phyloP scores from a whole-genome alignment of 331 rosid species.

The Acacia concinna region DNA sequence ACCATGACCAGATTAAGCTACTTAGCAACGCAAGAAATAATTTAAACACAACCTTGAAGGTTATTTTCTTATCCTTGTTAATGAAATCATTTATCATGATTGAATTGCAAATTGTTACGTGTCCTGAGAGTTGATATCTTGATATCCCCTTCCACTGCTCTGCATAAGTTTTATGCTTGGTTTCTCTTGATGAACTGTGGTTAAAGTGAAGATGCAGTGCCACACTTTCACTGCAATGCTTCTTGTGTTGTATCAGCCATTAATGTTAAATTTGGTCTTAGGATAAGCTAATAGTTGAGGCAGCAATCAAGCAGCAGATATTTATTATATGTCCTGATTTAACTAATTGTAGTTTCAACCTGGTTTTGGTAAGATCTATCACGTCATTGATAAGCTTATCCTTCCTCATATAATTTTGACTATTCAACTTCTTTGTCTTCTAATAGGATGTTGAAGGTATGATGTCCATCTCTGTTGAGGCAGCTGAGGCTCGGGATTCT shows the following conservation, averaged over 20 bases:
- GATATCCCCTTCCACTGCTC: slow-evolving; percentile 17
- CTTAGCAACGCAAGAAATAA: slow-evolving; percentile 98
- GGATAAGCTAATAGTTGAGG: slow-evolving; percentile 16
- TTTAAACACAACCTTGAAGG: slow-evolving; percentile 93
- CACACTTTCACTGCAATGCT: slow-evolving; percentile 3
- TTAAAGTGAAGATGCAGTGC: slow-evolving; percentile 19
- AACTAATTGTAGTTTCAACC: slow-evolving; percentile 19
- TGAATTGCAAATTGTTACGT: background rate
- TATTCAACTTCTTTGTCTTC: slow-evolving; percentile 39
- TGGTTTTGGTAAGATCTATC: slow-evolving; percentile 6
- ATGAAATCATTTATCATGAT: slow-evolving; percentile 1
- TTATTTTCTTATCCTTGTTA: slow-evolving; percentile 33
- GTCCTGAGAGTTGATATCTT: slow-evolving; percentile 24
- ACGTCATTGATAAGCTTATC: slow-evolving; percentile 3
- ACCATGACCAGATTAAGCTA: slow-evolving; percentile 97
- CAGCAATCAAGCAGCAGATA: background rate
- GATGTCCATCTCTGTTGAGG: slow-evolving; percentile 99
- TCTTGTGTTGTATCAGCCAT: slow-evolving; percentile 21
- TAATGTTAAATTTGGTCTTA: slow-evolving; percentile 20
- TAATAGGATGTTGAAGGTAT: slow-evolving; percentile 97
- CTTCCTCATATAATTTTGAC: slow-evolving; percentile 32
- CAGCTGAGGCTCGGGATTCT: slow-evolving; percentile 93
- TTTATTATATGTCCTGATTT: slow-evolving; percentile 21
- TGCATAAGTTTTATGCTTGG: slow-evolving; percentile 12
- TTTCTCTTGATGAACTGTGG: slow-evolving; percentile 18